Conservation (phyloP, 2,329 filamentous ascomycete genomes). For the Fusarium sp. region DNA sequence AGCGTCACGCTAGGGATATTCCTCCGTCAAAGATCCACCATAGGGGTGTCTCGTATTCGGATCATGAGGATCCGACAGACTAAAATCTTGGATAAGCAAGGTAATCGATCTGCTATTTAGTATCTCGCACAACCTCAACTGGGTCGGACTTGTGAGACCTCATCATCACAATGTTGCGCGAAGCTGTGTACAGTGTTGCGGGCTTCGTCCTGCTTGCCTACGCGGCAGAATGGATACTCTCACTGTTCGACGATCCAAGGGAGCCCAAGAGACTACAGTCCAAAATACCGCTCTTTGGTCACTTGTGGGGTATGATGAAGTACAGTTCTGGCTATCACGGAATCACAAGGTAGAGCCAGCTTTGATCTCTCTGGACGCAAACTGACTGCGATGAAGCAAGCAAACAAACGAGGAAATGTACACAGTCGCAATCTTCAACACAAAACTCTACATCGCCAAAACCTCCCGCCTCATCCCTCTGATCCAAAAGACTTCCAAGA, state of each 20-base stretch:
- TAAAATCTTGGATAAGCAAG: not conserved
- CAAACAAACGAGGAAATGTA: conserved; percentile 40
- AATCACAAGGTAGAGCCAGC: conserved; percentile 2
- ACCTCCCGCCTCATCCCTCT: conserved; percentile 38
- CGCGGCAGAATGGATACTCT: conserved; percentile 22
- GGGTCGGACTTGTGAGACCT: fast-evolving
- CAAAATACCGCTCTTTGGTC: conserved; percentile 29
- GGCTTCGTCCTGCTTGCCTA: conserved; percentile 24
- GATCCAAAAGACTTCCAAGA: conserved; percentile 38
- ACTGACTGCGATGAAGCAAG: not conserved
- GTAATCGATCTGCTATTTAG: not conserved
- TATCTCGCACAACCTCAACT: not conserved
- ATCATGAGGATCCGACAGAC: not conserved
- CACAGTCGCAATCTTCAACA: conserved; percentile 38
- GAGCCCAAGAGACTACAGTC: conserved; percentile 27
- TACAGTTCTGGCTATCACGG: conserved; percentile 26
- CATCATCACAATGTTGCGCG: conserved; percentile 25
- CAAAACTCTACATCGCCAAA: conserved; percentile 42
- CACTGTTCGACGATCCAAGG: conserved; percentile 26
- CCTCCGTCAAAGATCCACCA: not conserved
- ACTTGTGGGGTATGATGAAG: conserved; percentile 26
- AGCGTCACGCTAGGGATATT: not conserved
- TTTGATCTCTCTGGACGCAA: fast-evolving
- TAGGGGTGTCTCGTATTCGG: conserved; percentile 17
- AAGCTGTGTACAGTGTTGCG: conserved; percentile 10